phyloP scores from a whole-genome alignment of 2,329 filamentous ascomycete species.

The Sporothrix inflata region DNA sequence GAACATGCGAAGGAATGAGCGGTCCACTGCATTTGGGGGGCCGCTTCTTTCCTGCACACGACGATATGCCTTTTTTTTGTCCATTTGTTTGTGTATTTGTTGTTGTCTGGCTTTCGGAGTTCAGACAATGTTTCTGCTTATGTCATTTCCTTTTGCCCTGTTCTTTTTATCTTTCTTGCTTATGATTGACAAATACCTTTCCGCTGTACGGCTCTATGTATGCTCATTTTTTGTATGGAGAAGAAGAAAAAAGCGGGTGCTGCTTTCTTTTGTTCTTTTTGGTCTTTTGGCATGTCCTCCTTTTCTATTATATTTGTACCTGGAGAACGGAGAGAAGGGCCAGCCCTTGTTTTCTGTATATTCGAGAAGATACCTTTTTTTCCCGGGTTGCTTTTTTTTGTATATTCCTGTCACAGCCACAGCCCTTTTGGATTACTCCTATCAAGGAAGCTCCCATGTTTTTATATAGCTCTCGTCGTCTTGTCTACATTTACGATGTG shows the following conservation, averaged over 20 bases:
- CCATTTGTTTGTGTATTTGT: no score
- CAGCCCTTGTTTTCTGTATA: conserved; percentile 21
- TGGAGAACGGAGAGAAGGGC: conserved; percentile 2
- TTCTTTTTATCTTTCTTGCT: neutral
- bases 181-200: conserved; percentile 6
- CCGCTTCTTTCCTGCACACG: neutral
- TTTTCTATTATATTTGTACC: neutral
- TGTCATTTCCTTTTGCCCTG: neutral
- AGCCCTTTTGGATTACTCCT: neutral
- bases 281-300: neutral
- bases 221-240: neutral
- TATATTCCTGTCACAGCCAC: neutral
- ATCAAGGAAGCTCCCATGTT: neutral
- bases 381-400: neutral
- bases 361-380: conserved; percentile 30
- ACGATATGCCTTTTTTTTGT: conserved; percentile 16
- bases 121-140: neutral
- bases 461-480: neutral
- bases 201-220: conserved; percentile 11
- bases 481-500: neutral
- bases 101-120: no score
- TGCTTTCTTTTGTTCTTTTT: neutral
- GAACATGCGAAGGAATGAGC: neutral
- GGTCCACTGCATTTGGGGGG: neutral
- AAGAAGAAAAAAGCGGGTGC: neutral